phyloP scores from a whole-genome alignment of 2,329 filamentous ascomycete species.

The Aspergillus sp. region DNA sequence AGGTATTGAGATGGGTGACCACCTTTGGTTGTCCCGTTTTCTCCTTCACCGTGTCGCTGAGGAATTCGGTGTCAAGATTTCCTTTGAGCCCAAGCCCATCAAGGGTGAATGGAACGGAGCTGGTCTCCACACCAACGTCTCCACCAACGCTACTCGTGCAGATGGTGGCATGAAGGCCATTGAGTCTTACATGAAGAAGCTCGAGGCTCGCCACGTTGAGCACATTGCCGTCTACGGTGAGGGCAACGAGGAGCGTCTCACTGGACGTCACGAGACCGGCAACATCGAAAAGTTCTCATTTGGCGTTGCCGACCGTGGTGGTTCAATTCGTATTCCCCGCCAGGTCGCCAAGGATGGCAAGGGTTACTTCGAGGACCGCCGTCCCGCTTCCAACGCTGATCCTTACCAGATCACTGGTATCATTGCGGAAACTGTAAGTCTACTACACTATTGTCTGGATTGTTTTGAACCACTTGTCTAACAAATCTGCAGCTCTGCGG shows the following conservation, averaged over 20 bases:
- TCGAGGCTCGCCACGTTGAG: slow-evolving; percentile 73
- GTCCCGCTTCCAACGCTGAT: slow-evolving; percentile 81
- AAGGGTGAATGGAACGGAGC: slow-evolving; percentile 96
- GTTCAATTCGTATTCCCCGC: slow-evolving; percentile 88
- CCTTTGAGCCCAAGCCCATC: slow-evolving; percentile 93
- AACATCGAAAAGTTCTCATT: slow-evolving; percentile 90
- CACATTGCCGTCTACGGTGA: slow-evolving; percentile 94
- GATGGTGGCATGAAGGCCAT: slow-evolving; percentile 97
- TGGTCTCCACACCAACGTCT: slow-evolving; percentile 92
- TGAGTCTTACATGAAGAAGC: slow-evolving; percentile 80
- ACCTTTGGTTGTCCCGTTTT: slow-evolving; percentile 93
- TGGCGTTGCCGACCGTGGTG: slow-evolving; percentile 93
- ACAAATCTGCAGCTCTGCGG: slow-evolving; percentile 36
- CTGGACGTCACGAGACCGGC: slow-evolving; percentile 91
- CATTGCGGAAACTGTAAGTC: slow-evolving; percentile 67
- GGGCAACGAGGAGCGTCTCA: slow-evolving; percentile 92
- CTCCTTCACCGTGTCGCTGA: slow-evolving; percentile 88
- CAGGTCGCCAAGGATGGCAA: slow-evolving; percentile 82
- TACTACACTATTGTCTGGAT: background rate
- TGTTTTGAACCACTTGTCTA: background rate
- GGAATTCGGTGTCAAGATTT: slow-evolving; percentile 95
- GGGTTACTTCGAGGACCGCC: slow-evolving; percentile 89
- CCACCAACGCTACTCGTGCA: slow-evolving; percentile 79
- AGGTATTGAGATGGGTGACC: slow-evolving; percentile 90
- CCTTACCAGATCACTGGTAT: slow-evolving; percentile 83